These are phyloP conservation scores for Luffa acutangula DNA, from an alignment of 306 rosid genomes.

Conservation along the genomic window DNA sequence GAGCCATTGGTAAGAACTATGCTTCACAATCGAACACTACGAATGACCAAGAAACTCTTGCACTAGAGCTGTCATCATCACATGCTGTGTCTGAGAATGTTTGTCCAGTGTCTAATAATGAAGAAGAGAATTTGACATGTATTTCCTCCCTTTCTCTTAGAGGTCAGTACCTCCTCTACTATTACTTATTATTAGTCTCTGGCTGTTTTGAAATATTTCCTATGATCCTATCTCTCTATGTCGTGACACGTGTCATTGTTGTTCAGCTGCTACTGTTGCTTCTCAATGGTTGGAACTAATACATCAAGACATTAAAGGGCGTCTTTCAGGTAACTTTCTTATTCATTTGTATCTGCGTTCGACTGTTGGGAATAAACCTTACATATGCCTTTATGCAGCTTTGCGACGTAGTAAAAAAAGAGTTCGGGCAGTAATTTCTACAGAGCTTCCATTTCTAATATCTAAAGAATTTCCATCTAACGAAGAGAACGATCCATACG, in stretches of 20 bases:
- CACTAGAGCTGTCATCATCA: constrained; percentile 54
- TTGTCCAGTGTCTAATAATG: constrained; percentile 44
- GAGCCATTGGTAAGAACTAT: constrained; percentile 22
- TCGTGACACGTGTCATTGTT: constrained; percentile 12
- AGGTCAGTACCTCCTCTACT: constrained; percentile 27
- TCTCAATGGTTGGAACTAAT: constrained; percentile 93
- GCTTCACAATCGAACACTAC: constrained; percentile 26
- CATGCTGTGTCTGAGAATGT: constrained; percentile 36
- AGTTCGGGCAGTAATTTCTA: constrained; percentile 62
- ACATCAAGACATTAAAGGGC: constrained; percentile 77
- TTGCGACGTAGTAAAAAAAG: constrained; percentile 74
- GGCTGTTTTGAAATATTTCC: background rate
- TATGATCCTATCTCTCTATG: background rate
- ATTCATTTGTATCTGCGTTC: background rate
- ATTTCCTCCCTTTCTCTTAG: constrained; percentile 66
- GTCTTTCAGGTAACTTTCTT: constrained; percentile 58
- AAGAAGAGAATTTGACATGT: constrained; percentile 37
- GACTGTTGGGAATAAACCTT: background rate
- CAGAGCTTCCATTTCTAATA: constrained; percentile 70
- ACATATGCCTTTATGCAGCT: constrained; percentile 36
- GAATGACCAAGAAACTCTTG: constrained; percentile 34
- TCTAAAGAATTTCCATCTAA: constrained; percentile 59
- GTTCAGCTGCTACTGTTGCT: constrained; percentile 91
- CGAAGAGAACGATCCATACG: constrained; percentile 35
- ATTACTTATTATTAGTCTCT: background rate